Conservation (phyloP, 2,329 filamentous ascomycete species). For the Teratosphaeria gauchensis region DNA sequence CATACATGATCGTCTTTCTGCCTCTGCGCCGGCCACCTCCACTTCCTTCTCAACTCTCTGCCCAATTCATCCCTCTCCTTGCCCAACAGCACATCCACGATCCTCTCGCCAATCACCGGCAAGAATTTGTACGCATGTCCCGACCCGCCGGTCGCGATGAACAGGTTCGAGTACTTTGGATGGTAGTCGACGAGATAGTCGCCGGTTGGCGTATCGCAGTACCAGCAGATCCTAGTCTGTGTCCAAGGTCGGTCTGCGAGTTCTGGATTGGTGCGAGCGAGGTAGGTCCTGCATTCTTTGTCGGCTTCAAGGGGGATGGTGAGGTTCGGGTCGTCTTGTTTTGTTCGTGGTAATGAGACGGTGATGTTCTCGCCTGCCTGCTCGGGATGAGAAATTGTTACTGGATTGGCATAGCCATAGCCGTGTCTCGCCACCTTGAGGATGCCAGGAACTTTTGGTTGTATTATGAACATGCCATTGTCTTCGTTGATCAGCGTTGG, state of each 20-base stretch:
- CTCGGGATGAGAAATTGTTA: conserved; percentile 38
- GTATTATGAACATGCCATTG: conserved; percentile 65
- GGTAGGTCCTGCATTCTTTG: conserved; percentile 49
- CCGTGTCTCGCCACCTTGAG: conserved; percentile 42
- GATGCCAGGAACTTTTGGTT: conserved; percentile 40
- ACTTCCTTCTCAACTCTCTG: conserved; percentile 52
- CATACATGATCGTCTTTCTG: conserved; percentile 24
- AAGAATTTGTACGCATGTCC: conserved; percentile 56
- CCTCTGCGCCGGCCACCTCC: conserved; percentile 41
- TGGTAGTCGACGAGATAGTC: conserved; percentile 47
- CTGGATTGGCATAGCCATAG: conserved; percentile 41
- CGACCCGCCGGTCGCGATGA: conserved; percentile 52
- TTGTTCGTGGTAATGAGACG: conserved; percentile 41
- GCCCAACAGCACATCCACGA: conserved; percentile 43
- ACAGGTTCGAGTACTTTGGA: conserved; percentile 41
- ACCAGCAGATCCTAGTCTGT: conserved; percentile 44
- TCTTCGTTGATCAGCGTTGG: conserved; percentile 66
- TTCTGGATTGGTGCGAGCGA: conserved; percentile 44
- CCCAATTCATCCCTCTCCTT: conserved; percentile 26
- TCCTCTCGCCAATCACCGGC: conserved; percentile 47
- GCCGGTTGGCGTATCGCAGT: conserved; percentile 47
- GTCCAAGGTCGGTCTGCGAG: conserved; percentile 35
- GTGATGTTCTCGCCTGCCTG: conserved; percentile 27
- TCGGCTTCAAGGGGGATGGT: conserved; percentile 52
- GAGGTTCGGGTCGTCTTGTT: conserved; percentile 31